A percentile compares a stretch with the other conserved stretches of the same genome.
Conservation (phyloP, 164 flowering plant species). For the Nymphaea colorata region DNA sequence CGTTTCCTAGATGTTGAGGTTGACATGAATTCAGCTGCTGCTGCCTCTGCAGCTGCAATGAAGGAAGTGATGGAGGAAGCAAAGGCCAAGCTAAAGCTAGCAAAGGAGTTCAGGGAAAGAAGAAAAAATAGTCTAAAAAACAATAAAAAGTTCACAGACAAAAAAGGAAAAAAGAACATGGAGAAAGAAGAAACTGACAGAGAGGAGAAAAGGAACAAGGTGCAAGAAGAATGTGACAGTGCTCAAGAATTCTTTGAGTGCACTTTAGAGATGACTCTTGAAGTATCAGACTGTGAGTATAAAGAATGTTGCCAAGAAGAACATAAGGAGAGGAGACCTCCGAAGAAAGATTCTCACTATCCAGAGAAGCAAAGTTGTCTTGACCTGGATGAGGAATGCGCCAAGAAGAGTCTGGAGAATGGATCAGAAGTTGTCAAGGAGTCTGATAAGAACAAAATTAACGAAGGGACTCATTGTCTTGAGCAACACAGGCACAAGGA, state of each 20-base stretch:
- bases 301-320: neutral
- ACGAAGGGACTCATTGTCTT: neutral
- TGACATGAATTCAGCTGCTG: constrained; percentile 63
- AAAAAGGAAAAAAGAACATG: neutral
- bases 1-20: constrained; percentile 65
- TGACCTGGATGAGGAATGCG: neutral
- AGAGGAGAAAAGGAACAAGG: neutral
- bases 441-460: neutral
- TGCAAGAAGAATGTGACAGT: neutral
- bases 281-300: neutral
- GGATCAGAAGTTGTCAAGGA: neutral
- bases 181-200: neutral
- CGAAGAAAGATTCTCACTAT: neutral
- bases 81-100: constrained; percentile 49
- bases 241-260: neutral
- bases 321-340: neutral
- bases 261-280: neutral
- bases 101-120: constrained; percentile 42
- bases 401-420: neutral
- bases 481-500: neutral
- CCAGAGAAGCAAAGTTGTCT: neutral
- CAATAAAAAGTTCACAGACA: neutral
- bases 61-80: constrained; percentile 65
- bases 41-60: constrained; percentile 56
- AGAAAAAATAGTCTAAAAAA: constrained; percentile 31